Evolutionary conservation across 352 stramenopile species (phyloP).

Genomic region (Bremia lactucae): DNA sequence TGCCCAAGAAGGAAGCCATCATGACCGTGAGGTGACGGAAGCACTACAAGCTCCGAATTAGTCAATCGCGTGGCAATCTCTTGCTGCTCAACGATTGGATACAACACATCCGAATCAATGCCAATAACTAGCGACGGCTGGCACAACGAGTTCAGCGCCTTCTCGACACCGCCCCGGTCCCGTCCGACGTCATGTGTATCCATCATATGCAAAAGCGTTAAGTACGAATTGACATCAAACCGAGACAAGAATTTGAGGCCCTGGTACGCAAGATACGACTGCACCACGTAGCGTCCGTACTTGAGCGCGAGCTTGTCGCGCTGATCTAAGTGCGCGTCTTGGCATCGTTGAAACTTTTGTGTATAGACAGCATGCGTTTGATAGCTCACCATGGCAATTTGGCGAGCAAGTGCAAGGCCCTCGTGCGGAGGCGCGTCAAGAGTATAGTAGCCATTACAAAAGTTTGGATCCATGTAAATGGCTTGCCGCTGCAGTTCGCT

Average conservation of each 20-base stretch:
- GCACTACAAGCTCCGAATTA: conserved; percentile 76
- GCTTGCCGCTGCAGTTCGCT: conserved; percentile 92
- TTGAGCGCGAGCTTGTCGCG: conserved; percentile 15
- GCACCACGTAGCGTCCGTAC: conserved; percentile 51
- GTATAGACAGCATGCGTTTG: conserved; percentile 86
- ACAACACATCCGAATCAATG: conserved; percentile 92
- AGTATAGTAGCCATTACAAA: conserved; percentile 74
- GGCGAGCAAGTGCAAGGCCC: conserved; percentile 86
- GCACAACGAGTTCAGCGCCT: conserved; percentile 38
- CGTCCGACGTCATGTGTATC: conserved; percentile 92
- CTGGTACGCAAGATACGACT: conserved; percentile 87
- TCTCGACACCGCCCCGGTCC: conserved; percentile 64
- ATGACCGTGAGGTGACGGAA: conserved; percentile 89
- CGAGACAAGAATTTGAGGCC: conserved; percentile 92
- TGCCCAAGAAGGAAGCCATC: conserved; percentile 96
- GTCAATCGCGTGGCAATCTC: conserved; percentile 77
- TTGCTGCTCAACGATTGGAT: conserved; percentile 89
- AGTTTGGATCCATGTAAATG: conserved; percentile 93
- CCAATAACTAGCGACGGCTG: conserved; percentile 88
- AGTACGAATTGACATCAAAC: conserved; percentile 93
- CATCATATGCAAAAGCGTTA: conserved; percentile 93
- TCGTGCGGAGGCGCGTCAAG: conserved; percentile 41
- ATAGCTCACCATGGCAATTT: conserved; percentile 97
- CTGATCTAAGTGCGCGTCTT: conserved; percentile 14
- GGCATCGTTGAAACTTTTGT: conserved; percentile 87